phyloP scores from a whole-genome alignment of 495 filamentous ascomycete genomes.

The Xylaria scruposa region DNA sequence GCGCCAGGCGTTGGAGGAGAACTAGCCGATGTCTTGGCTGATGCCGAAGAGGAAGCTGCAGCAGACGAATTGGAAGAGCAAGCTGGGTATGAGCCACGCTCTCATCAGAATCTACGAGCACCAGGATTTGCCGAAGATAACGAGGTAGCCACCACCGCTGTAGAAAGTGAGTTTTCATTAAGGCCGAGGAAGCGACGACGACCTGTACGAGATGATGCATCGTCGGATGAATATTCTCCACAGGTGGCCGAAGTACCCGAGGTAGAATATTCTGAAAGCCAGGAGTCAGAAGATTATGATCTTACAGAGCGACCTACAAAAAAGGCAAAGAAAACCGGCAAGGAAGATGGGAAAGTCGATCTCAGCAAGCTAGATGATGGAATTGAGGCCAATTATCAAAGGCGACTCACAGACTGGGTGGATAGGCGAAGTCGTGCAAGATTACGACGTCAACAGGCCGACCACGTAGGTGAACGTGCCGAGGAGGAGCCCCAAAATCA shows the following conservation, averaged over 20 bases:
- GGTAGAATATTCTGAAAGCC: constrained; percentile 38
- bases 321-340: constrained; percentile 49
- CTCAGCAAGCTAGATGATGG: constrained; percentile 86
- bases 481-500: constrained; percentile 48
- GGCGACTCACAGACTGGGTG: constrained; percentile 77
- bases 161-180: constrained; percentile 57
- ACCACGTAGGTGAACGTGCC: constrained; percentile 36
- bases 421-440: constrained; percentile 71
- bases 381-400: constrained; percentile 82
- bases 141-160: constrained; percentile 36
- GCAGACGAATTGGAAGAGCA: constrained; percentile 62
- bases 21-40: constrained; percentile 73
- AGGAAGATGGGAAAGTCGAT: constrained; percentile 66
- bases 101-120: constrained; percentile 79
- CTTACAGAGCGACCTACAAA: constrained; percentile 40
- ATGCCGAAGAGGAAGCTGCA: constrained; percentile 68
- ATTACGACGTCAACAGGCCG: constrained; percentile 48
- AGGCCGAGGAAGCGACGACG: constrained; percentile 57
- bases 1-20: constrained; percentile 63
- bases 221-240: constrained; percentile 53
- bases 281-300: constrained; percentile 48
- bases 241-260: constrained; percentile 40
- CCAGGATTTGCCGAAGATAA: constrained; percentile 74
- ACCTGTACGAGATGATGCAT: constrained; percentile 41
- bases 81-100: constrained; percentile 63